phyloP scores from a whole-genome alignment of 2,329 filamentous ascomycete species.

The Colletotrichum tabaci region DNA sequence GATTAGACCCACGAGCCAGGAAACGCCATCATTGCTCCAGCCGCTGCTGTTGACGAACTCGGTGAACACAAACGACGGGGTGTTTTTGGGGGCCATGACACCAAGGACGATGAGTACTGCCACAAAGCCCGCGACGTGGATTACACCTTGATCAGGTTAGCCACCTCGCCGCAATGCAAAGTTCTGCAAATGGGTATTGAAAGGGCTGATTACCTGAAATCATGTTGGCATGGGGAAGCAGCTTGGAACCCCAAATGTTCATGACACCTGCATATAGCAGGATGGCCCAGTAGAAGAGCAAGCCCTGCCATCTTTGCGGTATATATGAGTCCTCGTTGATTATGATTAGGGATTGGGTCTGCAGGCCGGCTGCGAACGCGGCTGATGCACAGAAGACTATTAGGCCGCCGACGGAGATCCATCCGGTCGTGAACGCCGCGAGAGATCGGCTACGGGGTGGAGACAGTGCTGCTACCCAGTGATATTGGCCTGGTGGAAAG shows the following conservation, averaged over 20 bases:
- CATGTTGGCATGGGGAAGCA: slow-evolving; percentile 55
- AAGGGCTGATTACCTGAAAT: slow-evolving; percentile 41
- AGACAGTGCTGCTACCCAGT: slow-evolving; percentile 60
- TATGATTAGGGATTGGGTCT: slow-evolving; percentile 59
- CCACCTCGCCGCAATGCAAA: too few species aligned
- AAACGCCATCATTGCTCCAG: slow-evolving; percentile 50
- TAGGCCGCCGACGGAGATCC: slow-evolving; percentile 63
- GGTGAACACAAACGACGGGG: slow-evolving; percentile 50
- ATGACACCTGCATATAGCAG: slow-evolving; percentile 54
- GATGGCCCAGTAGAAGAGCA: slow-evolving; percentile 63
- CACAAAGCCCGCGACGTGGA: slow-evolving; percentile 49
- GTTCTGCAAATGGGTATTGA: too few species aligned
- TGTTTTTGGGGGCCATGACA: slow-evolving; percentile 51
- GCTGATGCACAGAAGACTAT: slow-evolving; percentile 61
- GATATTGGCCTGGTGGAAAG: slow-evolving; percentile 57
- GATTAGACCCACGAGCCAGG: slow-evolving; percentile 52
- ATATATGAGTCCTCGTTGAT: slow-evolving; percentile 58
- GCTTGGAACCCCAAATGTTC: slow-evolving; percentile 58
- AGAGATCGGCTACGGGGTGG: slow-evolving; percentile 51
- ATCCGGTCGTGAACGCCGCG: slow-evolving; percentile 59
- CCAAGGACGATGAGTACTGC: slow-evolving; percentile 49
- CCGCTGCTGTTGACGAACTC: slow-evolving; percentile 52
- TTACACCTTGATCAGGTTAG: slow-evolving; percentile 36
- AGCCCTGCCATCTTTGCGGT: slow-evolving; percentile 59
- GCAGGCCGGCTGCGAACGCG: slow-evolving; percentile 61